Evolutionary conservation across 768 basidiomycete species (phyloP), one percentile per base, ranked within the genome.

Genomic region (Trametes gibbosa): DNA sequence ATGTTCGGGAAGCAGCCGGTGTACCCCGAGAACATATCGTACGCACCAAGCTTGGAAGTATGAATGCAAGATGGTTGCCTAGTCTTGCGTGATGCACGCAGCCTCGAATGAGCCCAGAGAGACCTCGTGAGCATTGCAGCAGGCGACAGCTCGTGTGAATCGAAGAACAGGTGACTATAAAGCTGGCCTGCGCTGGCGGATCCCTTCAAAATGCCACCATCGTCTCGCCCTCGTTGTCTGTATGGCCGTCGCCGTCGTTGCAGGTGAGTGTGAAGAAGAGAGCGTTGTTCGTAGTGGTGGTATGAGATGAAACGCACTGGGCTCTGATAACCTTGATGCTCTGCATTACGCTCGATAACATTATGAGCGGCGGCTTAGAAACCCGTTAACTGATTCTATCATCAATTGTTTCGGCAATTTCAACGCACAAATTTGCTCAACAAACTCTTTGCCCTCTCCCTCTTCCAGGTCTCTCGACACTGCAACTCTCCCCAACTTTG

Each of bases 271-370:
- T 2, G 16, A 16, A 14, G 39, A 21, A 25, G 53, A 46, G 29
- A n/a, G 16, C 16, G 46, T 3, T 17, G 37, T 27, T 24, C 21
- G 25, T 46, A 27, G 43, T 58, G 50, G 50, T 40, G 40, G 35
- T 27, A 37, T 13, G 43, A 61, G 82, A 83, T 77, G 81, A 83
- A 81, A 75, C 75, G 83, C 81, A 83, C 81, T 84, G 83, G 81
- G 81, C 83, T 84, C 81, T 82, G 81, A 83, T n/a, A 29, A 81
- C 77, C 2, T 29, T 71, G 81, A 78, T 80, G 83, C 71, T 50
- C 78, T 74, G 83, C 83, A 81, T 67, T 76, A 81, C 79, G 76
- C 76, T 78, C 74, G 34, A 62, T 62, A 62, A 61, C 62, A 64
- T 48, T 35, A 58, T 59, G 75, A 71, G 79, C 73, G 77, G 82